Evolutionary conservation across 2,329 filamentous ascomycete species (phyloP).

Genomic region (Exophiala bonariae): DNA sequence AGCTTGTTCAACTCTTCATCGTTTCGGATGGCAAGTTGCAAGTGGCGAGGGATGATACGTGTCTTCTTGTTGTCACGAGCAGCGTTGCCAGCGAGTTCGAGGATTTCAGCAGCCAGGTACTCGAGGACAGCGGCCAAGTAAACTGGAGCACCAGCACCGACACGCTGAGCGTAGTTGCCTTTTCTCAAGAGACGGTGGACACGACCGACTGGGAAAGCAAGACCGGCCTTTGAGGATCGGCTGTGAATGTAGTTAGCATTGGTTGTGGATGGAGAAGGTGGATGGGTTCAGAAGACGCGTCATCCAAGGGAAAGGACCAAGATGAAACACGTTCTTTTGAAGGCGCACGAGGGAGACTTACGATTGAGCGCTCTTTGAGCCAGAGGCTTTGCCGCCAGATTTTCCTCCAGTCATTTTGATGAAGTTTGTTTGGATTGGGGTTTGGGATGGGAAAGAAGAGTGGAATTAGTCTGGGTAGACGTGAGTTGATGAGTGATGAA

Average conservation of each 20-base stretch:
- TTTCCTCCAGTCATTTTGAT: constrained; percentile 99
- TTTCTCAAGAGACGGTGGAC: constrained; percentile 98
- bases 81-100: constrained; percentile 97
- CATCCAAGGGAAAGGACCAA: constrained; percentile 25
- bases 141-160: constrained; percentile 95
- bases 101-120: constrained; percentile 97
- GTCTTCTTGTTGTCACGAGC: constrained; percentile 99
- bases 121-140: constrained; percentile 97
- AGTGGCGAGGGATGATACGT: constrained; percentile 98
- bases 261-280: too few species aligned
- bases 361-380: constrained; percentile 99
- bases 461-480: constrained; percentile 28
- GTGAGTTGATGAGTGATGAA: constrained; percentile 31
- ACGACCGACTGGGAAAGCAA: constrained; percentile 98
- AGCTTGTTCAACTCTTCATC: constrained; percentile 99
- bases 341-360: constrained; percentile 57
- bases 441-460: constrained; percentile 36
- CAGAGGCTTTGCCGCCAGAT: constrained; percentile 99
- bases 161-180: constrained; percentile 99
- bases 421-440: constrained; percentile 37
- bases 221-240: constrained; percentile 98
- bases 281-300: constrained; percentile 38
- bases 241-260: constrained; percentile 49
- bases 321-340: background rate
- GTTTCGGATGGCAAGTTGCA: constrained; percentile 98